Evolutionary conservation across 306 rosid species (phyloP).

Genomic region (Prunus salicina): DNA sequence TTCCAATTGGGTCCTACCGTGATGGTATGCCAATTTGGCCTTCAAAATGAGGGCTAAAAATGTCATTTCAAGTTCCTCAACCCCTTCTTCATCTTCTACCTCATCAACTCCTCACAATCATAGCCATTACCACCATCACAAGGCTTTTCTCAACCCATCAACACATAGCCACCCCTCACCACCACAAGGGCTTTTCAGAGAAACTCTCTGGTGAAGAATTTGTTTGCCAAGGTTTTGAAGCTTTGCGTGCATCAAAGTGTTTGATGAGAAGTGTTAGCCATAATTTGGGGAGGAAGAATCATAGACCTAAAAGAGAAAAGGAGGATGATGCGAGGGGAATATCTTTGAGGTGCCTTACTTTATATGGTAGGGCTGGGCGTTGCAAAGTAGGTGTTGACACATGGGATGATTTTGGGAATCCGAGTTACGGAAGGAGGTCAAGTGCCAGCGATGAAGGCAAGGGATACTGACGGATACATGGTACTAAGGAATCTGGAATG

Average conservation of each 20-base stretch:
- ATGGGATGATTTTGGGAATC: conserved; percentile 69
- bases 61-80: neutral
- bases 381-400: conserved; percentile 98
- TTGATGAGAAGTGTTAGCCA: conserved; percentile 90
- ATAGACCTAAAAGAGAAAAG: conserved; percentile 50
- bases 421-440: conserved; percentile 71
- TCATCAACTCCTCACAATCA: conserved; percentile 7
- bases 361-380: conserved; percentile 84
- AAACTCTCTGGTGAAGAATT: conserved; percentile 53
- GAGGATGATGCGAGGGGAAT: conserved; percentile 60
- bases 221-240: conserved; percentile 51
- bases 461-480: conserved; percentile 61
- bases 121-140: too few relatives aligned
- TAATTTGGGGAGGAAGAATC: conserved; percentile 67
- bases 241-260: conserved; percentile 75
- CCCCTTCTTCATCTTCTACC: conserved; percentile 30
- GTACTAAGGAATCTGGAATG: conserved; percentile 61
- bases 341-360: conserved; percentile 68
- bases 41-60: too few relatives aligned
- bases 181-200: conserved; percentile 18
- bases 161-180: too few relatives aligned
- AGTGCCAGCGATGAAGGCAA: conserved; percentile 84
- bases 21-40: too few relatives aligned
- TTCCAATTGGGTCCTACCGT: too few relatives aligned
- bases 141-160: too few relatives aligned